Conservation (phyloP, 768 basidiomycete genomes). For the Xerocomellus intermedius region DNA sequence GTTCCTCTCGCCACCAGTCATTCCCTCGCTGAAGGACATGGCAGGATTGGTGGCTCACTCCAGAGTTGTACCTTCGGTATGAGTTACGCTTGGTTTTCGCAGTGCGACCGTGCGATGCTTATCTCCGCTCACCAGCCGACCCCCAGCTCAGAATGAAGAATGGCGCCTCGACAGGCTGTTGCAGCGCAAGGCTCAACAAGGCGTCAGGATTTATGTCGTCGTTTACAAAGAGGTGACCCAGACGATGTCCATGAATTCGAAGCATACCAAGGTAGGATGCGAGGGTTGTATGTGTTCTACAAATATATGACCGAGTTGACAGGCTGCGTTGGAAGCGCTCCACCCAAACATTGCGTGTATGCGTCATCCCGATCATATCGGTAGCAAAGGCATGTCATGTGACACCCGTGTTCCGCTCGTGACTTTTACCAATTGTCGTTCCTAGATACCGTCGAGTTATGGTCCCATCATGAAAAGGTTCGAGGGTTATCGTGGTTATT, state of each 20-base stretch:
- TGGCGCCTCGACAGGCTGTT: conserved; percentile 88
- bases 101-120: conserved; percentile 4
- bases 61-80: conserved; percentile 85
- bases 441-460: conserved; percentile 75
- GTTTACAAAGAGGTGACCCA: conserved; percentile 97
- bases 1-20: background rate
- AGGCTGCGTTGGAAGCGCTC: conserved; percentile 76
- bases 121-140: conserved; percentile 45
- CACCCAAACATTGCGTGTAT: conserved; percentile 88
- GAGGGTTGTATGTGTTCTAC: background rate
- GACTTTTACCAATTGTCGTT: background rate
- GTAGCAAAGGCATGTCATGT: conserved; percentile 56
- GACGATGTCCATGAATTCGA: conserved; percentile 87
- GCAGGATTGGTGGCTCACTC: conserved; percentile 92
- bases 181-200: conserved; percentile 85
- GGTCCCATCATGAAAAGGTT: conserved; percentile 91
- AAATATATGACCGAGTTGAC: background rate
- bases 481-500: background rate
- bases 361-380: conserved; percentile 90
- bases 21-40: conserved; percentile 1
- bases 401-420: background rate
- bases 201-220: conserved; percentile 87
- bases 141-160: conserved; percentile 79
- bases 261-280: conserved; percentile 70
- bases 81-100: background rate